Percentiles rank a stretch among this genome's conserved stretches.
These are phyloP conservation scores for Naematelia encephala DNA, from an alignment of 768 basidiomycete species.

Conservation along the genomic window DNA sequence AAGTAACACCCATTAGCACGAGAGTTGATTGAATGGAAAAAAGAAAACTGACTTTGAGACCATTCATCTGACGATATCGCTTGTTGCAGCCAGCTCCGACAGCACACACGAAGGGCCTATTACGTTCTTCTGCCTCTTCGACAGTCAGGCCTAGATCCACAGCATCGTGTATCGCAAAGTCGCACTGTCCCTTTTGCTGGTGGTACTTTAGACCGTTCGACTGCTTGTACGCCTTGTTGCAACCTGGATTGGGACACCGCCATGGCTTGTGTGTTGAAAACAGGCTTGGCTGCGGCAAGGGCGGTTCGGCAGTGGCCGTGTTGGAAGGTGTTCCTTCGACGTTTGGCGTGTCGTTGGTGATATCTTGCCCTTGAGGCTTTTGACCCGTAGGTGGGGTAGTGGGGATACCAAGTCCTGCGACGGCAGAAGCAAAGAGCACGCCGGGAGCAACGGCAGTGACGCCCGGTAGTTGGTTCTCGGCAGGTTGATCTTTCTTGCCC, in stretches of 20 bases:
- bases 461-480: slow-evolving; percentile 6
- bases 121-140: slow-evolving; percentile 74
- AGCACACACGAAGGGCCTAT: slow-evolving; percentile 83
- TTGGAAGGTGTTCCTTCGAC: neutral
- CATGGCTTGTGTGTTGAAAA: slow-evolving; percentile 50
- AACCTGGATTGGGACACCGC: slow-evolving; percentile 86
- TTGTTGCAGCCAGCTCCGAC: slow-evolving; percentile 63
- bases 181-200: slow-evolving; percentile 61
- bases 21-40: slow-evolving; percentile 50
- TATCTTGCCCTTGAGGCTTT: neutral
- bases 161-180: slow-evolving; percentile 83
- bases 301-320: slow-evolving; percentile 16
- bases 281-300: slow-evolving; percentile 41
- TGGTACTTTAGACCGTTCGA: slow-evolving; percentile 78
- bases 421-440: slow-evolving; percentile 36
- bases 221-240: slow-evolving; percentile 95
- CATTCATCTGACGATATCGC: slow-evolving; percentile 98
- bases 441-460: slow-evolving; percentile 43
- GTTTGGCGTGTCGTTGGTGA: neutral
- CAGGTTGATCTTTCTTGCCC: slow-evolving; percentile 13
- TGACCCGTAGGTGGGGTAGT: slow-evolving; percentile 28
- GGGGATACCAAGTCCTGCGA: slow-evolving; percentile 35
- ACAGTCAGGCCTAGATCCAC: slow-evolving; percentile 58
- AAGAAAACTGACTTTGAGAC: slow-evolving; percentile 55
- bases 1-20: neutral